Conservation (phyloP, 768 basidiomycete genomes). For the Xerocomellus amylosporus region DNA sequence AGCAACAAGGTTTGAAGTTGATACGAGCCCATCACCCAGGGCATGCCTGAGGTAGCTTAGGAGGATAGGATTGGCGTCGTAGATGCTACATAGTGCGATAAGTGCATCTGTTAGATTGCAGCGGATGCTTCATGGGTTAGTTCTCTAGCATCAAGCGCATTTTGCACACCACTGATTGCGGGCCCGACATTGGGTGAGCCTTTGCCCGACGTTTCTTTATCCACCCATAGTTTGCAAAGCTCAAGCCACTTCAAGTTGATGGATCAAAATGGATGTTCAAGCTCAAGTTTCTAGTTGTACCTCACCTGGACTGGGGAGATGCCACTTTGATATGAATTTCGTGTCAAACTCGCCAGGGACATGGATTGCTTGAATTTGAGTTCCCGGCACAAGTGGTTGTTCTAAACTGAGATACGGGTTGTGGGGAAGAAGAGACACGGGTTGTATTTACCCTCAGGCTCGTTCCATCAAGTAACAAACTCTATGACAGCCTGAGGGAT, state of each 20-base stretch:
- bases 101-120: slow-evolving; percentile 54
- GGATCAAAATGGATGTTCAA: slow-evolving; percentile 1
- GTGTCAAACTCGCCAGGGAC: slow-evolving; percentile 67
- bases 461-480: background rate
- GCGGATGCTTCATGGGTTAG: background rate
- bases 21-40: slow-evolving; percentile 53
- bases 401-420: background rate
- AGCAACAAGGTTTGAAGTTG: slow-evolving; percentile 57
- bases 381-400: background rate
- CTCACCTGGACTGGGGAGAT: slow-evolving; percentile 61
- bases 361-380: slow-evolving; percentile 32
- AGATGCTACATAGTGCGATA: slow-evolving; percentile 60
- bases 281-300: background rate
- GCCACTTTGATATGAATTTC: slow-evolving; percentile 73
- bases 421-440: background rate
- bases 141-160: background rate
- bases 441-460: background rate
- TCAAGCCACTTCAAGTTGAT: slow-evolving; percentile 56
- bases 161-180: slow-evolving; percentile 54
- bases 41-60: slow-evolving; percentile 63
- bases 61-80: slow-evolving; percentile 69
- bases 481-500: background rate
- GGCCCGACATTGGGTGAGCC: slow-evolving; percentile 43
- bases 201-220: slow-evolving; percentile 43
- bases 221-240: slow-evolving; percentile 59